Evolutionary conservation across 208 protist species (phyloP), one percentile per base, ranked within the genome.

Genomic region (Trypanosoma theileri): DNA sequence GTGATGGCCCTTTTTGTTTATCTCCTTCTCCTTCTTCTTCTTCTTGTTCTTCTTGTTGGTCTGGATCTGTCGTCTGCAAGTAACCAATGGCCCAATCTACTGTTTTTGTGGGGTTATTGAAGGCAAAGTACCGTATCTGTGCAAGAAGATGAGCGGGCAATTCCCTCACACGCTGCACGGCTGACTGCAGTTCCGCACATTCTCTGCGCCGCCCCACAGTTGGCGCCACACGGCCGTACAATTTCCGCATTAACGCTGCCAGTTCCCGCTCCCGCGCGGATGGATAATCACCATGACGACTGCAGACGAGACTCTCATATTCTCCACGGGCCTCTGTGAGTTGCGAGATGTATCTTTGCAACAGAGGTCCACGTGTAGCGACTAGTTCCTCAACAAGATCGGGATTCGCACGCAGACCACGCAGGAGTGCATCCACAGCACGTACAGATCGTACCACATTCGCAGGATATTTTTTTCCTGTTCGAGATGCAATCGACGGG

Each of bases 381-480:
- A 42, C 16, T 35, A 83, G 17, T 41, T 83, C 78, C 67, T 76
- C 64, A 24, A 70, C 65, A 44, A 83, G 48, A 57, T 68, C 69
- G 16, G 79, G 79, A 28, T 80, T 84, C 13, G 70, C 69, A 42
- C 66, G 61, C 26, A 84, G 52, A 28, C 79, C 79, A 45, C 69
- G 60, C 35, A 84, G 74, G 16, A 84, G 59, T n/a, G 73, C 66
- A 55, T 69, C 64, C 14, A 82, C 68, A 8, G 71, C 71, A 7
- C 71, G 54, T 19, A 76, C 14, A 26, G 63, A 48, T 1, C 22
- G 14, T 21, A n/a, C 22, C 4, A 70, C 48, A 45, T 48, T 52
- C 1, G 16, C 4, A 3, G 68, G 68, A 31, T 67, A 73, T 14
- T 48, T 60, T 26, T 24, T 52, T 0, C 68, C 60, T 3, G 48